Percentiles rank a stretch among this genome's conserved stretches.
These are phyloP conservation scores for cucumber (Cucumis sativus) DNA, from an alignment of 306 rosid species.

Conservation along the genomic window DNA sequence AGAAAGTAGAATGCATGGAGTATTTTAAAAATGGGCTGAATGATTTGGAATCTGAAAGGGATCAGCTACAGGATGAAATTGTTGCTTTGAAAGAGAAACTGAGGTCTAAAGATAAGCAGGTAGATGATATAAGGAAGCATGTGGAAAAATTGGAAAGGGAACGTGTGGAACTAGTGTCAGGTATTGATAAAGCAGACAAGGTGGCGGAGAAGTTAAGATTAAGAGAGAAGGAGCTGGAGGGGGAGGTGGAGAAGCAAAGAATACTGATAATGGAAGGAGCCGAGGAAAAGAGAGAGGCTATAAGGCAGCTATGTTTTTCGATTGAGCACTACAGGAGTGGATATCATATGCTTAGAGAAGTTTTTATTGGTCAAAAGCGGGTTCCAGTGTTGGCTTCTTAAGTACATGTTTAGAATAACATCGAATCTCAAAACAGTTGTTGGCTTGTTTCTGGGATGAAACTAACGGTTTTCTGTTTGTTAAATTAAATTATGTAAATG, in stretches of 20 bases:
- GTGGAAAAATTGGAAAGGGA: constrained; percentile 43
- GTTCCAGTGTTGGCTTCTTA: constrained; percentile 54
- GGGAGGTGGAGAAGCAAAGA: constrained; percentile 59
- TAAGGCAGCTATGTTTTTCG: constrained; percentile 81
- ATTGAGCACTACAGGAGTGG: constrained; percentile 66
- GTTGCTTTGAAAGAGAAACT: constrained; percentile 26
- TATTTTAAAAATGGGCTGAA: constrained; percentile 29
- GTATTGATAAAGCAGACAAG: constrained; percentile 33
- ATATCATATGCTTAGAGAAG: constrained; percentile 48
- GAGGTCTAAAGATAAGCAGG: constrained; percentile 26
- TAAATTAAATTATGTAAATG: constrained; percentile 3
- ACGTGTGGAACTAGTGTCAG: constrained; percentile 29
- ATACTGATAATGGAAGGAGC: constrained; percentile 48
- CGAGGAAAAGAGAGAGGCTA: constrained; percentile 84
- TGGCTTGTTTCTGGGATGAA: background rate
- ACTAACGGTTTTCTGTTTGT: background rate
- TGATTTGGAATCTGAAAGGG: constrained; percentile 33
- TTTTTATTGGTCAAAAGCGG: constrained; percentile 36
- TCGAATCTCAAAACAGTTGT: background rate
- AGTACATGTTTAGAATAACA: background rate
- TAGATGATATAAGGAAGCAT: constrained; percentile 27
- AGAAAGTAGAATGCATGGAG: constrained; percentile 26
- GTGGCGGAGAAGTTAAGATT: constrained; percentile 34
- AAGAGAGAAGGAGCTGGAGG: constrained; percentile 41
- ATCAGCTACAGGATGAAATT: constrained; percentile 33